Conservation (phyloP, 768 basidiomycete genomes). For the Suillus occidentalis region DNA sequence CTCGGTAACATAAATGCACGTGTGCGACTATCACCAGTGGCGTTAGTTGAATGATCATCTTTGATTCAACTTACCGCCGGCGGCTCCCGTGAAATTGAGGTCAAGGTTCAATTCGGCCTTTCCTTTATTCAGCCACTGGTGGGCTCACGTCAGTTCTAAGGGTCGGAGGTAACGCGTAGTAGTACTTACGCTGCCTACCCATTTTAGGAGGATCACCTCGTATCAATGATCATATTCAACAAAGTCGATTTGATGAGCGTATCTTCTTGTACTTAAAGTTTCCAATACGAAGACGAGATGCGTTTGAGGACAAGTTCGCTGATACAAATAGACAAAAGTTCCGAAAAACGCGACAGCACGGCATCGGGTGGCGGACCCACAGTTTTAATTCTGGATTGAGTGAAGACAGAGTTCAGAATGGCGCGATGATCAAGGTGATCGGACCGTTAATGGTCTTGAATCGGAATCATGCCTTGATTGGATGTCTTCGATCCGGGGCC, state of each 20-base stretch:
- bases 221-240: background rate
- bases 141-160: background rate
- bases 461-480: background rate
- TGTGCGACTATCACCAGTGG: background rate
- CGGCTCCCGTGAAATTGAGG: background rate
- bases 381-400: background rate
- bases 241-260: background rate
- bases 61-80: background rate
- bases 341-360: background rate
- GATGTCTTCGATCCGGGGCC: background rate
- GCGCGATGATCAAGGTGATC: background rate
- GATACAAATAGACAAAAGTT: background rate
- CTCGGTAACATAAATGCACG: background rate
- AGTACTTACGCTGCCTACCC: background rate
- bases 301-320: background rate
- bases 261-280: background rate
- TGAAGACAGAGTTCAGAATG: background rate
- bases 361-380: background rate
- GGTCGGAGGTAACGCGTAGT: background rate
- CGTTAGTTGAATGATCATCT: background rate
- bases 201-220: background rate
- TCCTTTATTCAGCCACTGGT: background rate
- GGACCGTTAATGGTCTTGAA: background rate
- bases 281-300: background rate
- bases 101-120: background rate